These are phyloP conservation scores for Petunia secreta DNA, from an alignment of 257 asterid genomes.

Conservation along the genomic window DNA sequence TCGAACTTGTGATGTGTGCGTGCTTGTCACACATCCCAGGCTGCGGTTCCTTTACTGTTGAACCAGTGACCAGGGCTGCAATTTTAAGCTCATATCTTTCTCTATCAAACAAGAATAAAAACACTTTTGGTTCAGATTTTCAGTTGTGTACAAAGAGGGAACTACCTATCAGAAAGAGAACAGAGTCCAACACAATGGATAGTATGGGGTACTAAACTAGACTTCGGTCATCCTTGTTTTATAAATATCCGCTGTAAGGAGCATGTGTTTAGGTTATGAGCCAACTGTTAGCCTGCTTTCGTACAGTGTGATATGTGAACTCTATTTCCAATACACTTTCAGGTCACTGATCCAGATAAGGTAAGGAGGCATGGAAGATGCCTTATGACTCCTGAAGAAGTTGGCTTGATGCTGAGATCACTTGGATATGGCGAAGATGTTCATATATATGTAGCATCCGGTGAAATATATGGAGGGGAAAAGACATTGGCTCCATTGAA, in stretches of 20 bases:
- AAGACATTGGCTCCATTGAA: conserved; percentile 82
- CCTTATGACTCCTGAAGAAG: conserved; percentile 97
- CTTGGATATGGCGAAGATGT: conserved; percentile 83
- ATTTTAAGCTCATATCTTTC: neutral
- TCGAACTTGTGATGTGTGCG: neutral
- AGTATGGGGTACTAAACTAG: neutral
- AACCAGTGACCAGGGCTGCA: neutral
- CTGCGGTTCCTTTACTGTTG: neutral
- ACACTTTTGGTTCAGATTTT: neutral
- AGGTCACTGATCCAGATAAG: conserved; percentile 85
- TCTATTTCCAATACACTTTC: conserved; percentile 38
- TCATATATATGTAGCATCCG: conserved; percentile 94
- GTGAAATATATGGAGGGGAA: conserved; percentile 95
- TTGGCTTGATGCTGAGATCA: conserved; percentile 87
- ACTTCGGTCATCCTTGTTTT: neutral
- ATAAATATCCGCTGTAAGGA: neutral
- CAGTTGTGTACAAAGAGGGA: neutral
- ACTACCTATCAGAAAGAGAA: neutral
- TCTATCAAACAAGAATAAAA: neutral
- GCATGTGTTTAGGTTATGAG: neutral
- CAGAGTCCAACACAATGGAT: neutral
- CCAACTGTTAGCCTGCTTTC: neutral
- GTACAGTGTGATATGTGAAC: conserved; percentile 5
- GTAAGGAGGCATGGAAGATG: conserved; percentile 95
- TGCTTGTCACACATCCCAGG: neutral